phyloP scores from a whole-genome alignment of 2,329 filamentous ascomycete species.

The Verticillium dahliae region DNA sequence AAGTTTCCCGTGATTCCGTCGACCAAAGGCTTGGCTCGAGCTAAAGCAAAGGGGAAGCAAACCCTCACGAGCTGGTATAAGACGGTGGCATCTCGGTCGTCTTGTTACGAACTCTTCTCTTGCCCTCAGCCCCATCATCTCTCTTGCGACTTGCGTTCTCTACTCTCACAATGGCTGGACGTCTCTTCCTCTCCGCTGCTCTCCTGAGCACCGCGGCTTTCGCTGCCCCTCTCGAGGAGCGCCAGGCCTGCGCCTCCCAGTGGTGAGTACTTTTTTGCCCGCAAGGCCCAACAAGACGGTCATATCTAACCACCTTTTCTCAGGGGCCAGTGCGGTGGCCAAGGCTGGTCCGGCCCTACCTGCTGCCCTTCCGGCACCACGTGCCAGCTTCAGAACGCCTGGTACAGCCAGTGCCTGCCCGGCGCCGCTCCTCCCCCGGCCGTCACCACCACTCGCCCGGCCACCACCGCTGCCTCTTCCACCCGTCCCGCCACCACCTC shows the following conservation, averaged over 20 bases:
- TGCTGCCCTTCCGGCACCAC: conserved; percentile 33
- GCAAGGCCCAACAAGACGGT: no score
- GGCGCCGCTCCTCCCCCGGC: conserved; percentile 11
- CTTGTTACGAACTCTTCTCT: background rate
- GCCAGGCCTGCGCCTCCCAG: conserved; percentile 26
- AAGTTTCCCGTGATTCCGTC: background rate
- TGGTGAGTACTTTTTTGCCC: conserved; percentile 19
- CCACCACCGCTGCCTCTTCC: conserved; percentile 12
- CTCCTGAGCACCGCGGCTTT: conserved; percentile 20
- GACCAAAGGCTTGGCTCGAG: background rate
- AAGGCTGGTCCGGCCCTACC: conserved; percentile 33
- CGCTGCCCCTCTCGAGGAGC: conserved; percentile 34
- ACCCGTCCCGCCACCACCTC: conserved; percentile 1
- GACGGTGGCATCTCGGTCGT: background rate
- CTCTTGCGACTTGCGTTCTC: background rate
- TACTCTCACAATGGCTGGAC: background rate
- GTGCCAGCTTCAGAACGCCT: conserved; percentile 28
- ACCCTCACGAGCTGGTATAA: background rate
- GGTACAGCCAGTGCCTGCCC: conserved; percentile 30
- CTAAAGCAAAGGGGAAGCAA: background rate
- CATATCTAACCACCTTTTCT: background rate
- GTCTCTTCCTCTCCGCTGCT: conserved; percentile 2
- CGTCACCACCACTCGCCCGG: conserved; percentile 17
- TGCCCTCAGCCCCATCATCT: background rate
- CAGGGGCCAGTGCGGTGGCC: conserved; percentile 37